These are phyloP conservation scores for Monosporozyma servazzii DNA, from an alignment of 805 yeast species.

Conservation along the genomic window DNA sequence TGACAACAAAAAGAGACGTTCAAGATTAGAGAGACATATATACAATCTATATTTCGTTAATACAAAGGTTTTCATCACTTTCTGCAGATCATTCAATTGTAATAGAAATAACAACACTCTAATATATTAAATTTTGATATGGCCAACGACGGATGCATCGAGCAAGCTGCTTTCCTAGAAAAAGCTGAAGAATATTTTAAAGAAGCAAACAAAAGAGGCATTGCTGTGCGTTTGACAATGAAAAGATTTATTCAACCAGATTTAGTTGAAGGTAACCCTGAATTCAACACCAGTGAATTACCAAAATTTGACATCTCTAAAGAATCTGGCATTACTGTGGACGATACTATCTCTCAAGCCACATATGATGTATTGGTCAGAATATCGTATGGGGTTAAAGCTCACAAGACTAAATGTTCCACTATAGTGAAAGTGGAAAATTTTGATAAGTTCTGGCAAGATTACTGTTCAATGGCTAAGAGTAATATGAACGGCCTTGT, in stretches of 20 bases:
- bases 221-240: constrained; percentile 21
- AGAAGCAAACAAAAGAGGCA: constrained; percentile 20
- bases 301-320: constrained; percentile 26
- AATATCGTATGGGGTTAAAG: constrained; percentile 31
- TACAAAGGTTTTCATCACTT: not conserved
- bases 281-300: constrained; percentile 41
- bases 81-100: not conserved
- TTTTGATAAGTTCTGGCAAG: constrained; percentile 67
- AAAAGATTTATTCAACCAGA: constrained; percentile 26
- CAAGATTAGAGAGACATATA: not conserved
- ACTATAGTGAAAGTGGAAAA: constrained; percentile 58
- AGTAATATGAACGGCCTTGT: constrained; percentile 65
- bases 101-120: not conserved
- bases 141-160: constrained; percentile 8
- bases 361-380: constrained; percentile 60
- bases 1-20: not conserved
- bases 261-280: constrained; percentile 33
- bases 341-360: constrained; percentile 19
- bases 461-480: constrained; percentile 61
- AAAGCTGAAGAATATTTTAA: constrained; percentile 19
- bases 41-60: too few species aligned
- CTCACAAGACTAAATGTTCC: constrained; percentile 47
- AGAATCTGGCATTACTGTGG: constrained; percentile 11
- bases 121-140: not conserved
- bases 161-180: constrained; percentile 16